Evolutionary conservation across 768 basidiomycete genomes (phyloP).

Genomic region (Suillus cothurnatus): DNA sequence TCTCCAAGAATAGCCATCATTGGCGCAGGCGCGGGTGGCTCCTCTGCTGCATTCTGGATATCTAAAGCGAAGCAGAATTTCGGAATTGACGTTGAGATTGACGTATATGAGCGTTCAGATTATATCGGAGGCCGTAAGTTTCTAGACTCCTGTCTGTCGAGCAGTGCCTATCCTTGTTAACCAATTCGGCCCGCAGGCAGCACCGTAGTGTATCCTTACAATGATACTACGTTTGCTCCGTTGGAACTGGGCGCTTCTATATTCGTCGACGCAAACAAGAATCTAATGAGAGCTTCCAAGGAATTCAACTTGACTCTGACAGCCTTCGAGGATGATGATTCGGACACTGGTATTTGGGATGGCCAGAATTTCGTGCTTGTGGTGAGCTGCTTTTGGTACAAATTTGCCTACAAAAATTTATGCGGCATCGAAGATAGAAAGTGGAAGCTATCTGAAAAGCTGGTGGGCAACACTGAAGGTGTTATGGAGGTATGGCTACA

Average conservation of each 20-base stretch:
- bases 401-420: constrained; percentile 1
- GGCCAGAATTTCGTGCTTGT: constrained; percentile 69
- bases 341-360: constrained; percentile 75
- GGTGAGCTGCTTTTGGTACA: constrained; percentile 40
- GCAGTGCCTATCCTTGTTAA: constrained; percentile 7
- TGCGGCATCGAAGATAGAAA: constrained; percentile 40
- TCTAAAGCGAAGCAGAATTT: constrained; percentile 73
- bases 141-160: not conserved
- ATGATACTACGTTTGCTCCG: constrained; percentile 54
- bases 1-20: constrained; percentile 77
- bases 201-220: constrained; percentile 75
- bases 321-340: constrained; percentile 51
- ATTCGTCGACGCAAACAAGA: constrained; percentile 77
- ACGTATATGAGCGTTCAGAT: constrained; percentile 76
- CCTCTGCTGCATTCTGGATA: constrained; percentile 84
- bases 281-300: constrained; percentile 70
- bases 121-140: constrained; percentile 87
- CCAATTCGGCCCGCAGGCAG: constrained; percentile 53
- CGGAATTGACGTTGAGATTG: constrained; percentile 71
- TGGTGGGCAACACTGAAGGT: constrained; percentile 80
- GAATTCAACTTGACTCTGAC: constrained; percentile 73
- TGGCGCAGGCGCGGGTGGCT: constrained; percentile 88
- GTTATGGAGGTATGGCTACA: constrained; percentile 76
- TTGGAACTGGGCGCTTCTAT: constrained; percentile 89
- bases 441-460: constrained; percentile 34